A percentile compares a stretch with the other conserved stretches of the same genome.
Conservation (phyloP, 2,329 filamentous ascomycete species). For the Cadophora sp. region DNA sequence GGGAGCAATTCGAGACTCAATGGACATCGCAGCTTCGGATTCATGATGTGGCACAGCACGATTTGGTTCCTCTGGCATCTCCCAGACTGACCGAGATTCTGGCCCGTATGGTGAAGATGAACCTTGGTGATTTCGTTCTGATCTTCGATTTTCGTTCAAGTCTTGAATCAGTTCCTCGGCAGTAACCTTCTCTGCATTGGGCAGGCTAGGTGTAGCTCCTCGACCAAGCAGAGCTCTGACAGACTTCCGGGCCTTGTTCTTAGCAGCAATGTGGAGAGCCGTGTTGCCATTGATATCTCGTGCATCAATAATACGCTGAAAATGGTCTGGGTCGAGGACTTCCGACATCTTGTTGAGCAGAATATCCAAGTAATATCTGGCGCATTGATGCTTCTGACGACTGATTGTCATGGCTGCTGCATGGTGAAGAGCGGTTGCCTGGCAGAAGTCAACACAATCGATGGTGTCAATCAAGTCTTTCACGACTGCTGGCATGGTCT, state of each 20-base stretch:
- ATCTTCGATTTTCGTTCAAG: conserved; percentile 66
- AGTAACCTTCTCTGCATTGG: conserved; percentile 81
- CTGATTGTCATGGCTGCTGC: conserved; percentile 88
- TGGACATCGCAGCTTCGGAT: conserved; percentile 71
- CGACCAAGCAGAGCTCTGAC: conserved; percentile 80
- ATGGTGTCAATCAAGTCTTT: conserved; percentile 85
- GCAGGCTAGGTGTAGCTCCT: conserved; percentile 82
- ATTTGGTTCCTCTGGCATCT: conserved; percentile 36
- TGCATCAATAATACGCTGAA: conserved; percentile 80
- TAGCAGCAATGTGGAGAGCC: conserved; percentile 75
- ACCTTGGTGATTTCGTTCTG: conserved; percentile 60
- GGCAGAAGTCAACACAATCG: conserved; percentile 77
- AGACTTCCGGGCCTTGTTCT: conserved; percentile 87
- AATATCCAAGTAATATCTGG: conserved; percentile 91
- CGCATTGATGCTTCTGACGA: conserved; percentile 82
- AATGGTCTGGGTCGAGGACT: conserved; percentile 74
- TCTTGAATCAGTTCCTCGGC: conserved; percentile 85
- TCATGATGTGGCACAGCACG: conserved; percentile 47
- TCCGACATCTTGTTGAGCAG: conserved; percentile 88
- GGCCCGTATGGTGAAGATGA: conserved; percentile 77
- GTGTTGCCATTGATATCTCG: conserved; percentile 91
- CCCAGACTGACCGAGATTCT: conserved; percentile 53
- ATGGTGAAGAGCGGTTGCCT: conserved; percentile 92
- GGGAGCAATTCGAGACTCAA: conserved; percentile 72
- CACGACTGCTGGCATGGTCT: conserved; percentile 85